Conservation (phyloP, 208 protist genomes). For the Trypanosoma vivax region DNA sequence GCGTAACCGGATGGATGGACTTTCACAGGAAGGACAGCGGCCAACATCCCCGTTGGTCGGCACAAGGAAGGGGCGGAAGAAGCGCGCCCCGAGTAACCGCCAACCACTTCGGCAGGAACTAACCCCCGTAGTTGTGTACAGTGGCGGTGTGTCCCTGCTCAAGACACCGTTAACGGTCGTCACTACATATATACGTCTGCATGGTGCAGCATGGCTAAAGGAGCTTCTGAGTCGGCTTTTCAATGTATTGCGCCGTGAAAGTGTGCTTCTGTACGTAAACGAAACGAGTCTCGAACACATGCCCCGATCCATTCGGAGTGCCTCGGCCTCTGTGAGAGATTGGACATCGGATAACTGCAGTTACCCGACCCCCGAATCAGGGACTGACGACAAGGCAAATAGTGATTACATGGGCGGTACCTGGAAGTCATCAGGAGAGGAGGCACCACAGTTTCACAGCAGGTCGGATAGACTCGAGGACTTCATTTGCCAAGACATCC, state of each 20-base stretch:
- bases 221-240: slow-evolving; percentile 66
- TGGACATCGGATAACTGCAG: too few species aligned
- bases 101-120: background rate
- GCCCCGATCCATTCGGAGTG: too few species aligned
- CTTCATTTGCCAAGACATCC: slow-evolving; percentile 79
- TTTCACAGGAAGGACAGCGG: slow-evolving; percentile 6
- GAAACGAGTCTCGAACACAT: too few species aligned
- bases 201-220: slow-evolving; percentile 77
- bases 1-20: slow-evolving; percentile 8
- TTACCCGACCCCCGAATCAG: slow-evolving; percentile 9
- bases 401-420: slow-evolving; percentile 2
- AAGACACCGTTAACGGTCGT: slow-evolving; percentile 61
- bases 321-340: too few species aligned
- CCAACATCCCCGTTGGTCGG: background rate
- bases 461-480: slow-evolving; percentile 58
- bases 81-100: background rate
- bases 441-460: slow-evolving; percentile 16
- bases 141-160: slow-evolving; percentile 29
- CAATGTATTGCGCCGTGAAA: slow-evolving; percentile 69
- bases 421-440: slow-evolving; percentile 1
- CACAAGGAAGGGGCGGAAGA: background rate
- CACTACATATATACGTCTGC: slow-evolving; percentile 74
- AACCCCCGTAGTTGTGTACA: background rate
- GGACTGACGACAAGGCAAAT: background rate
- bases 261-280: slow-evolving; percentile 83